Conservation (phyloP, 345 rosid species). For the Pistacia atlantica region DNA sequence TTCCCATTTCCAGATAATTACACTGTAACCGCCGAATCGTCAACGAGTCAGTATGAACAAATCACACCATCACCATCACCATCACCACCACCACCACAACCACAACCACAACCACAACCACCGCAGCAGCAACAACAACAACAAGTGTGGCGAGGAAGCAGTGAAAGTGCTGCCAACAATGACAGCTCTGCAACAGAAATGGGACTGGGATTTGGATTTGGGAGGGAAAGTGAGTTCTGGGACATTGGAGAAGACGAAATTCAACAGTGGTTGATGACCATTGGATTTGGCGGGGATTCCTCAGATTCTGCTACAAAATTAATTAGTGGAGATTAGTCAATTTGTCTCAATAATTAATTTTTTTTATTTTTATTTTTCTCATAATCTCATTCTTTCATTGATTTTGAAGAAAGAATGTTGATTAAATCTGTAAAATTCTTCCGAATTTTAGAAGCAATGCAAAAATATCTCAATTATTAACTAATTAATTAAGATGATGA, state of each 20-base stretch:
- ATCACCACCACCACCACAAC: not conserved
- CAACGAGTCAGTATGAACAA: not conserved
- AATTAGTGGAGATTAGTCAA: not conserved
- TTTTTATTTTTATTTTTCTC: not conserved
- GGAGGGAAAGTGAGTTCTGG: conserved; percentile 30
- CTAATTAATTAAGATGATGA: too few species aligned
- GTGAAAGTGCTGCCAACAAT: not conserved
- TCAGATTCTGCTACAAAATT: conserved; percentile 54
- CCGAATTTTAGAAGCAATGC: not conserved
- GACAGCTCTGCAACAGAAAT: not conserved
- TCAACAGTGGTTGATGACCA: conserved; percentile 50
- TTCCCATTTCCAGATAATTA: conserved; percentile 56
- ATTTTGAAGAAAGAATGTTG: not conserved
- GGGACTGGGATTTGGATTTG: conserved; percentile 15
- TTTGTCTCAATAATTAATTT: too few species aligned
- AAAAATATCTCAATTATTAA: too few species aligned
- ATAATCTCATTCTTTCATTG: not conserved
- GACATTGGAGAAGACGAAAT: conserved; percentile 45
- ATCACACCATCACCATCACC: not conserved
- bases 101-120: not conserved
- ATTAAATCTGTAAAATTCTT: not conserved
- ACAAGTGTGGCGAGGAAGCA: not conserved
- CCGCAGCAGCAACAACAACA: conserved; percentile 9
- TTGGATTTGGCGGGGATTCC: conserved; percentile 61
- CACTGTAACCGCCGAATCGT: not conserved